Base-by-base conservation (phyloP, 2,329 filamentous ascomycete genomes). In the Microdochium bolleyi region DNA sequence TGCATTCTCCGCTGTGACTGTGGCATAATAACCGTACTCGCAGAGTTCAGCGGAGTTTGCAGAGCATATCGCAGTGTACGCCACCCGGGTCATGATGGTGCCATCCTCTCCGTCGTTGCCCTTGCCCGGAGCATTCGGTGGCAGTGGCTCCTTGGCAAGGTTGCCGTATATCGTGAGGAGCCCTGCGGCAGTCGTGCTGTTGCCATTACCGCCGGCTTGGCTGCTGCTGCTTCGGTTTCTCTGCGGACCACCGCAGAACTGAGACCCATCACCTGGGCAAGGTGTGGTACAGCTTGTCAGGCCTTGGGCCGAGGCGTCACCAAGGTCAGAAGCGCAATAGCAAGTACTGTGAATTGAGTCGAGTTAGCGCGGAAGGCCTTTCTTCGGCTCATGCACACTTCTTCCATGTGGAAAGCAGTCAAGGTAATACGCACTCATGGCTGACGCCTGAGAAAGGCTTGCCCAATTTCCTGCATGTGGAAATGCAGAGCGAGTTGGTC, bases 121-220 rank as follows among this genome's bases (percentile, higher is more conserved):
- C 56, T 62, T 61, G 1, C 58, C 60, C 1, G 72, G 73, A 1
- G 73, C 72, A 3, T 53, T 62, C 1, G 58, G 63, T 27, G 59
- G 67, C 27, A 57, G 55, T 3, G 54, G 54, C 27, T 68, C 64
- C 30, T 61, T 58, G 24, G 57, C 54, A 13, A 72, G 56, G 52
- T 67, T 62, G 48, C 64, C 73, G 62, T 77, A 78, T 13, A 78
- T 61, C 2, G 70, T 76, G 19, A 78, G 64, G 7, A 76, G 66
- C 13, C 41, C 41, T 22, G 41, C 41, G 3, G 21, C 46, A 21
- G 44, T 24, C 19, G 44, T 46, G 16, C 48, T 14, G 21, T 34
- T 24, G n/a, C 16, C 7, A 46, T n/a, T n/a, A n/a, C n/a, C 38
- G 22, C 7, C 48, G 32, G n/a, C 27, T 32, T 19, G 38, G 22